A percentile compares a stretch with the other conserved stretches of the same genome.
These are phyloP conservation scores for Pythium brachiatum DNA, from an alignment of 352 stramenopile species.

Conservation along the genomic window DNA sequence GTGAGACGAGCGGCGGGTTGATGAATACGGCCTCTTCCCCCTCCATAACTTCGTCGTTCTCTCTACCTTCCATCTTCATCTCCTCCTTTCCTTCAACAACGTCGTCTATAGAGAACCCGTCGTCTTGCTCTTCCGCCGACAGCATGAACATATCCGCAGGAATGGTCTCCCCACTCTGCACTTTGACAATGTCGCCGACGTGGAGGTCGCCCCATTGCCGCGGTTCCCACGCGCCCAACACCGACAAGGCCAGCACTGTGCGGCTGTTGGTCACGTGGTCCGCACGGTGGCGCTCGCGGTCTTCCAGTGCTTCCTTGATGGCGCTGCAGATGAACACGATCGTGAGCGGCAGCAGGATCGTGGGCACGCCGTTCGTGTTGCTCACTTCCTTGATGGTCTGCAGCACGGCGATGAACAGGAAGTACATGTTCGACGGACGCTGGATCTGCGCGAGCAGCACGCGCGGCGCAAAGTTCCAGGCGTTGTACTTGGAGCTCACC, in stretches of 20 bases:
- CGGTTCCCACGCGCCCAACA: conserved; percentile 43
- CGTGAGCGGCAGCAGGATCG: conserved; percentile 65
- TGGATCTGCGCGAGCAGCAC: conserved; percentile 73
- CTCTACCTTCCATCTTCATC: conserved; percentile 2
- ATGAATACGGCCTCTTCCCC: neutral
- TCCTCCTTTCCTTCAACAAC: conserved; percentile 12
- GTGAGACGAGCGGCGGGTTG: neutral
- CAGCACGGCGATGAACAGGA: conserved; percentile 81
- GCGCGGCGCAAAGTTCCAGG: conserved; percentile 71
- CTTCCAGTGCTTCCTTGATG: conserved; percentile 83
- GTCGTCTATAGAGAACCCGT: conserved; percentile 30
- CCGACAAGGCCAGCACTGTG: conserved; percentile 45
- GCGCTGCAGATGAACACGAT: conserved; percentile 80
- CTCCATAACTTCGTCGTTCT: conserved; percentile 1
- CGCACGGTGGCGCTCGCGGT: conserved; percentile 72
- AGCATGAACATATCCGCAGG: conserved; percentile 76
- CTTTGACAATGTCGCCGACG: conserved; percentile 82
- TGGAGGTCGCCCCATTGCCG: conserved; percentile 61
- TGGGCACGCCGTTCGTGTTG: conserved; percentile 85
- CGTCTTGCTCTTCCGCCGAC: conserved; percentile 45
- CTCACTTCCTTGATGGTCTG: conserved; percentile 82
- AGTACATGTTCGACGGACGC: conserved; percentile 83
- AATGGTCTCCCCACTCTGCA: conserved; percentile 61
- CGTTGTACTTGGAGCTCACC: conserved; percentile 79
- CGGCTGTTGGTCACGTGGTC: conserved; percentile 72